phyloP scores from a whole-genome alignment of 2,329 filamentous ascomycete genomes.

The Cryphonectria japonica region DNA sequence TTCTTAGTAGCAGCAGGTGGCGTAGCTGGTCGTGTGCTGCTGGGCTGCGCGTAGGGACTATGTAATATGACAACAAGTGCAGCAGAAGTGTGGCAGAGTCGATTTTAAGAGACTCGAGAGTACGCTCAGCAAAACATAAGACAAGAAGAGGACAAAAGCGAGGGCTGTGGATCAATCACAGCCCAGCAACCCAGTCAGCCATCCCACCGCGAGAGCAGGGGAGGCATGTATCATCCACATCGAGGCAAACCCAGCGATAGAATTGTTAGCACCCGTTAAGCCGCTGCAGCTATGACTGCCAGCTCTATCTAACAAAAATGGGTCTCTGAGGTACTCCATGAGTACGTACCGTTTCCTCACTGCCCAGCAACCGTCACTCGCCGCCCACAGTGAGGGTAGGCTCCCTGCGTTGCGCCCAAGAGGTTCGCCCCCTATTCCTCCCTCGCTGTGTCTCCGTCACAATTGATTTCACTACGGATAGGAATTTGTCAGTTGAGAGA shows the following conservation, averaged over 20 bases:
- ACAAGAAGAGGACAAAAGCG: not conserved
- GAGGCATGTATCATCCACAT: not conserved
- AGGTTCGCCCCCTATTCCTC: not conserved
- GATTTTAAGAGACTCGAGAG: conserved; percentile 5
- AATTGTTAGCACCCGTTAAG: conserved; percentile 19
- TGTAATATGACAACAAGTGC: not conserved
- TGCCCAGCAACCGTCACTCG: not conserved
- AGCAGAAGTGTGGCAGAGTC: conserved; percentile 3
- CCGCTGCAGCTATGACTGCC: not conserved
- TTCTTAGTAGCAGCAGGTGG: conserved; percentile 22
- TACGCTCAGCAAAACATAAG: not conserved
- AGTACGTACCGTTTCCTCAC: not conserved
- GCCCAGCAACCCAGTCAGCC: not conserved
- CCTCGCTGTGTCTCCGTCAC: not conserved
- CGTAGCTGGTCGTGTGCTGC: not conserved
- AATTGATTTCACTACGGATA: not conserved
- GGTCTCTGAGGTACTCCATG: not conserved
- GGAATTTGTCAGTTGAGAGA: not conserved
- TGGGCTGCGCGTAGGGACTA: not conserved
- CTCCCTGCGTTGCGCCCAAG: not conserved
- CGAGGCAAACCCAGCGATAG: not conserved
- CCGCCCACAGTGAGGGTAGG: not conserved
- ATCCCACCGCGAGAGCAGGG: not conserved
- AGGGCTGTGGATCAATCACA: not conserved
- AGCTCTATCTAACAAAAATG: conserved; percentile 5